Percentiles rank a stretch among this genome's conserved stretches.
Conservation (phyloP, 192 early-diverging fungal genomes). For the Entophlyctis helioformis region DNA sequence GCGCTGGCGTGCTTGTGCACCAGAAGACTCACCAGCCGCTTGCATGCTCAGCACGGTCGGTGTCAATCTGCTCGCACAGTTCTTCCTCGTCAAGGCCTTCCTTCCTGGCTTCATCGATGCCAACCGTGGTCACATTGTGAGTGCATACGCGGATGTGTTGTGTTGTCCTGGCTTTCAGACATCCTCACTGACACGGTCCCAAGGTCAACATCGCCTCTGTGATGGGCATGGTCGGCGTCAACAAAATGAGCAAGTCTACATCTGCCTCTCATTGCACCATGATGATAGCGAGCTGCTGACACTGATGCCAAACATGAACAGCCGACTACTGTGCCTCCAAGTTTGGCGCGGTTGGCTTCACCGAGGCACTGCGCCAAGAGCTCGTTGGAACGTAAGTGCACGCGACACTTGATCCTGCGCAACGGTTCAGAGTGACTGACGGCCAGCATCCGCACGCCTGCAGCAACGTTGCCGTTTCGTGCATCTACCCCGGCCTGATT, state of each 20-base stretch:
- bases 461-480: slow-evolving; percentile 53
- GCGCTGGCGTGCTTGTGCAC: neutral
- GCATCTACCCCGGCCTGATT: slow-evolving; percentile 60
- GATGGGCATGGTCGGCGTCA: slow-evolving; percentile 4
- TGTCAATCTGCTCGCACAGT: slow-evolving; percentile 63
- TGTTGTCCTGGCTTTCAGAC: neutral
- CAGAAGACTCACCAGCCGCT: too few relatives aligned
- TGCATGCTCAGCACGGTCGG: slow-evolving; percentile 35
- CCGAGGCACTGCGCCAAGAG: slow-evolving; percentile 67
- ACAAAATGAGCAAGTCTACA: neutral
- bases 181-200: neutral
- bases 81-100: slow-evolving; percentile 63
- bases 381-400: slow-evolving; percentile 42
- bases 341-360: slow-evolving; percentile 57
- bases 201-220: slow-evolving; percentile 9
- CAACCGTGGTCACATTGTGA: slow-evolving; percentile 69
- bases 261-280: neutral
- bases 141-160: slow-evolving; percentile 6
- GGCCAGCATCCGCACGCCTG: neutral
- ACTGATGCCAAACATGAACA: too few relatives aligned
- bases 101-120: slow-evolving; percentile 60
- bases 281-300: neutral
- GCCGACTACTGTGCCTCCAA: slow-evolving; percentile 73
- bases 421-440: neutral
- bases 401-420: neutral